Evolutionary conservation across 306 rosid species (phyloP).

Genomic region (Cicer cuneatum): DNA sequence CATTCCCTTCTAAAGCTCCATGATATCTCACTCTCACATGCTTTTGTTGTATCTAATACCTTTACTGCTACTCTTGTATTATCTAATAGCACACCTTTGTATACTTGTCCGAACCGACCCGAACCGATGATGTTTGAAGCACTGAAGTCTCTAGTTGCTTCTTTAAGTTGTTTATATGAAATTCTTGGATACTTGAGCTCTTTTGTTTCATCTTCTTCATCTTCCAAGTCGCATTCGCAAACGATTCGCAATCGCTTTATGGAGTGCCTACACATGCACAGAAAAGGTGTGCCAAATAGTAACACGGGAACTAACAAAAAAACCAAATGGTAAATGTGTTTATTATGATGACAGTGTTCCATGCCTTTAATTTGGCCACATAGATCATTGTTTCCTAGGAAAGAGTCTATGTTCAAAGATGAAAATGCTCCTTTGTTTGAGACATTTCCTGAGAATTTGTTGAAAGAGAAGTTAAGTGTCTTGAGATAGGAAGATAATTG

Average conservation of each 20-base stretch:
- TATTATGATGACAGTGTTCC: conserved; percentile 61
- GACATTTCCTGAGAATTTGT: conserved; percentile 71
- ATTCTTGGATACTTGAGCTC: conserved; percentile 74
- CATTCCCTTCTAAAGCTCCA: conserved; percentile 87
- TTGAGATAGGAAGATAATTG: conserved; percentile 67
- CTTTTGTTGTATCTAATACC: conserved; percentile 61
- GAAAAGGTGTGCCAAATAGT: conserved; percentile 58
- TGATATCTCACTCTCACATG: conserved; percentile 51
- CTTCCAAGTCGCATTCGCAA: conserved; percentile 45
- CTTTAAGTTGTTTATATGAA: conserved; percentile 71
- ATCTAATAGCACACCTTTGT: conserved; percentile 79
- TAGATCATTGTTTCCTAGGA: conserved; percentile 62
- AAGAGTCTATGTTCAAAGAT: conserved; percentile 64
- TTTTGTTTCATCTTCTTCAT: conserved; percentile 58
- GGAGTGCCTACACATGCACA: conserved; percentile 57
- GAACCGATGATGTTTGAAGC: conserved; percentile 78
- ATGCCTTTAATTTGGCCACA: conserved; percentile 78
- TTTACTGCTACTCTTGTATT: conserved; percentile 84
- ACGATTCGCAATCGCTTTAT: conserved; percentile 39
- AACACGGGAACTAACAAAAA: conserved; percentile 58
- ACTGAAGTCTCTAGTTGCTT: conserved; percentile 81
- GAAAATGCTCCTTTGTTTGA: conserved; percentile 72
- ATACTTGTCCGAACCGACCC: conserved; percentile 78
- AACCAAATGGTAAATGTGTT: conserved; percentile 52
- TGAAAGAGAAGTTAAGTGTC: conserved; percentile 81